Evolutionary conservation across 2,329 filamentous ascomycete genomes (phyloP).

Genomic region (Aureobasidium sp.): DNA sequence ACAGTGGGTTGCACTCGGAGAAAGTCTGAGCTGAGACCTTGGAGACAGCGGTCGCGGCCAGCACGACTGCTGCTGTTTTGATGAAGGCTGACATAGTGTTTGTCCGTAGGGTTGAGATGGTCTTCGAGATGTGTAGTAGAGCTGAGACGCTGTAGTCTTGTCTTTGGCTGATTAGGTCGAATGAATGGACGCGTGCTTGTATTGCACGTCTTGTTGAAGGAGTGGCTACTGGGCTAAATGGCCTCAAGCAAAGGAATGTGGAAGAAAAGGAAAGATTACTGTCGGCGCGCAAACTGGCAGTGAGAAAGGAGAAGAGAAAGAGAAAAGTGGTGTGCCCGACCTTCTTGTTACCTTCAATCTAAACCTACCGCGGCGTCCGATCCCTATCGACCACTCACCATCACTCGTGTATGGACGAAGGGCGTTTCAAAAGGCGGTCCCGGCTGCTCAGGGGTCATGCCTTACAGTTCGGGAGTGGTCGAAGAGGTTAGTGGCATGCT

Average conservation of each 20-base stretch:
- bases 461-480: constrained; percentile 8
- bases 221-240: constrained; percentile 1
- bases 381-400: neutral
- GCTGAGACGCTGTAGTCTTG: neutral
- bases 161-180: neutral
- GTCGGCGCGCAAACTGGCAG: neutral
- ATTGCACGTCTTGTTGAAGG: constrained; percentile 9
- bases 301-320: constrained; percentile 3
- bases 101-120: neutral
- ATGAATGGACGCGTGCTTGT: constrained; percentile 9
- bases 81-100: constrained; percentile 1
- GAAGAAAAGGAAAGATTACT: neutral
- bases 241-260: constrained; percentile 9
- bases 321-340: constrained; percentile 10
- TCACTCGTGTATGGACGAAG: neutral
- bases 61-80: constrained; percentile 22
- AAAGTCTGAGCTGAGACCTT: constrained; percentile 63
- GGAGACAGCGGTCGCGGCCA: constrained; percentile 30
- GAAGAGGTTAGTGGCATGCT: constrained; percentile 9
- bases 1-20: constrained; percentile 70
- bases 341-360: constrained; percentile 8
- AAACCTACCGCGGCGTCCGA: neutral
- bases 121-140: neutral
- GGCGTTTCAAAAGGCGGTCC: constrained; percentile 7
- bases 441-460: constrained; percentile 8